These are phyloP conservation scores for Nicotiana otophora DNA, from an alignment of 257 asterid species.

Conservation along the genomic window DNA sequence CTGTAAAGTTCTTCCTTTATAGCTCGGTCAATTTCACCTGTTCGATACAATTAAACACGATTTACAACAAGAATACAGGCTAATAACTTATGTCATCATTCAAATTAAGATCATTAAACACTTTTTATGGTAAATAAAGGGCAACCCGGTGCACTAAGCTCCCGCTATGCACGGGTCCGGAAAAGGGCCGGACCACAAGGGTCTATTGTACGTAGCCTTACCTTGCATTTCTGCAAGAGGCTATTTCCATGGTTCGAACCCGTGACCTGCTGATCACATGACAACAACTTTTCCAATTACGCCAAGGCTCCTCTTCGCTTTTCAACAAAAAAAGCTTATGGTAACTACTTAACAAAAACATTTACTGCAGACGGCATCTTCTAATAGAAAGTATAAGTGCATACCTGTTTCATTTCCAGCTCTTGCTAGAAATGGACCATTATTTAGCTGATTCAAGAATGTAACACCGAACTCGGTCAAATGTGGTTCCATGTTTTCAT, in stretches of 20 bases:
- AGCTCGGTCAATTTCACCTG: slow-evolving; percentile 49
- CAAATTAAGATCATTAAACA: slow-evolving; percentile 1
- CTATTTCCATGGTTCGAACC: too few species aligned
- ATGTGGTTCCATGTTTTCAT: slow-evolving; percentile 85
- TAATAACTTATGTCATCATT: not conserved
- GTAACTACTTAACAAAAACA: not conserved
- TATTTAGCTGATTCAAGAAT: slow-evolving; percentile 32
- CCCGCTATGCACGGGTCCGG: too few species aligned
- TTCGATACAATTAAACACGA: slow-evolving; percentile 2
- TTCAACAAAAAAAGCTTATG: too few species aligned
- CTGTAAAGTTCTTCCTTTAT: slow-evolving; percentile 49
- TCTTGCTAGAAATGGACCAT: slow-evolving; percentile 20
- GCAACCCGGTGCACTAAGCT: too few species aligned
- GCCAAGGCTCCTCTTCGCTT: too few species aligned
- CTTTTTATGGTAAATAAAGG: not conserved
- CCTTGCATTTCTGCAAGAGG: too few species aligned
- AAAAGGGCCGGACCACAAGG: too few species aligned
- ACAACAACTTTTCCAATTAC: too few species aligned
- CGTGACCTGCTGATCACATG: too few species aligned
- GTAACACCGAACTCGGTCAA: slow-evolving; percentile 67
- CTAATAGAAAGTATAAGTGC: not conserved
- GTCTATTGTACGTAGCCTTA: too few species aligned
- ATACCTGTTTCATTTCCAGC: slow-evolving; percentile 51
- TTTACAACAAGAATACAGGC: not conserved
- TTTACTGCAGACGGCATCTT: not conserved